Percentiles rank a stretch among this genome's conserved stretches.
Evolutionary conservation across 169 alveolate species (phyloP).

Genomic region (Plasmodium coatneyi): DNA sequence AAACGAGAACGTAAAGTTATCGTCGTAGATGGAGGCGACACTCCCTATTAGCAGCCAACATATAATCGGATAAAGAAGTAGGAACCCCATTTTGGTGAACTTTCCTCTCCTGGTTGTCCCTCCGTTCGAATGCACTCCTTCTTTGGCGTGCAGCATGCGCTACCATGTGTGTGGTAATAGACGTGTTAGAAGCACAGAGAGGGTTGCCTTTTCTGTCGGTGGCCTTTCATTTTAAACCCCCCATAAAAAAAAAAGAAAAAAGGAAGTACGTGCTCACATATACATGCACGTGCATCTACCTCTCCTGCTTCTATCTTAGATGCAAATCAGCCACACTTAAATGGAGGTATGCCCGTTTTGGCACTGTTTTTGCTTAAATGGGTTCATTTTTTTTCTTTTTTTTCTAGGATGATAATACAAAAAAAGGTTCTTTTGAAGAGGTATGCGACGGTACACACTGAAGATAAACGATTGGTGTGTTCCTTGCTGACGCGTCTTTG

Average conservation of each 20-base stretch:
- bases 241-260: background rate
- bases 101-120: background rate
- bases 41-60: background rate
- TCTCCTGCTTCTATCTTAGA: background rate
- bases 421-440: background rate
- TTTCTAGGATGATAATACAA: background rate
- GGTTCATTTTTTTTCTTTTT: background rate
- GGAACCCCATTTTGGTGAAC: constrained; percentile 10
- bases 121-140: background rate
- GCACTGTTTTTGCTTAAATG: background rate
- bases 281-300: background rate
- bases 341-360: background rate
- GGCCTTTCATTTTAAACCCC: background rate
- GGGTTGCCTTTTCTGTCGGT: background rate
- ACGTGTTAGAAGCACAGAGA: background rate
- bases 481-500: background rate
- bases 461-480: background rate
- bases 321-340: background rate
- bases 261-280: background rate
- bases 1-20: constrained; percentile 26
- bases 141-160: background rate
- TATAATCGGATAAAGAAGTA: background rate
- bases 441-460: background rate
- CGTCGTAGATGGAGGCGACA: constrained; percentile 18
- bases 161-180: background rate